Percentiles rank a stretch among this genome's conserved stretches.
phyloP scores from a whole-genome alignment of 805 yeast genomes.

The Candida coquimbonensis region DNA sequence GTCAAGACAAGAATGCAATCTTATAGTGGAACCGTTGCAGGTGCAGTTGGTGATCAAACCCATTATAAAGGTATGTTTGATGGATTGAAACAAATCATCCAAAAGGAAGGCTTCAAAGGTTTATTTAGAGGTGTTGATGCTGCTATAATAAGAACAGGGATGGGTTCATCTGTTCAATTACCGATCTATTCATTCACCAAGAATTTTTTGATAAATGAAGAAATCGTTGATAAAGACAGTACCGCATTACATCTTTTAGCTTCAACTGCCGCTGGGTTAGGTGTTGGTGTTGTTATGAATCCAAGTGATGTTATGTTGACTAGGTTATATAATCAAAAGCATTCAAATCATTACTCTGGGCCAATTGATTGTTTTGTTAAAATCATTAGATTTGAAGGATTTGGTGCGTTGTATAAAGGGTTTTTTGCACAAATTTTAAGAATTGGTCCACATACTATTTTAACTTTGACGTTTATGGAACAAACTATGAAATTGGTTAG shows the following conservation, averaged over 20 bases:
- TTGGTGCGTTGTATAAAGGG: constrained; percentile 85
- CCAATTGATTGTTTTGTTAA: constrained; percentile 85
- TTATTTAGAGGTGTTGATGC: constrained; percentile 90
- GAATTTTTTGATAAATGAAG: constrained; percentile 44
- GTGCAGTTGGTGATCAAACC: constrained; percentile 86
- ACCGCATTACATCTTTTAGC: constrained; percentile 66
- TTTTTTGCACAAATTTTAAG: constrained; percentile 89
- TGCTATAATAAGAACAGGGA: constrained; percentile 88
- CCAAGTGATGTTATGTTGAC: constrained; percentile 97
- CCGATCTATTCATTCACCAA: constrained; percentile 85
- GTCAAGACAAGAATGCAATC: constrained; percentile 97
- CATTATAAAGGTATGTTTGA: constrained; percentile 64
- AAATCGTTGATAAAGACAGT: constrained; percentile 28
- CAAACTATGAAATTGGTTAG: constrained; percentile 68
- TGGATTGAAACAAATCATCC: constrained; percentile 59
- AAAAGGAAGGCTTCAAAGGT: constrained; percentile 69
- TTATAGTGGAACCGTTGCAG: constrained; percentile 44
- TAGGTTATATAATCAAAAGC: constrained; percentile 91
- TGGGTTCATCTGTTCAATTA: constrained; percentile 91
- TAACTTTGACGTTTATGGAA: constrained; percentile 91
- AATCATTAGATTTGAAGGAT: constrained; percentile 80
- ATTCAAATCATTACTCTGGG: constrained; percentile 67
- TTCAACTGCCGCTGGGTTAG: constrained; percentile 76
- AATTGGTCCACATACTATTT: constrained; percentile 90
- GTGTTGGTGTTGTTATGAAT: constrained; percentile 93